phyloP scores from a whole-genome alignment of 2,329 filamentous ascomycete species.

The Cordyceps fumosorosea region DNA sequence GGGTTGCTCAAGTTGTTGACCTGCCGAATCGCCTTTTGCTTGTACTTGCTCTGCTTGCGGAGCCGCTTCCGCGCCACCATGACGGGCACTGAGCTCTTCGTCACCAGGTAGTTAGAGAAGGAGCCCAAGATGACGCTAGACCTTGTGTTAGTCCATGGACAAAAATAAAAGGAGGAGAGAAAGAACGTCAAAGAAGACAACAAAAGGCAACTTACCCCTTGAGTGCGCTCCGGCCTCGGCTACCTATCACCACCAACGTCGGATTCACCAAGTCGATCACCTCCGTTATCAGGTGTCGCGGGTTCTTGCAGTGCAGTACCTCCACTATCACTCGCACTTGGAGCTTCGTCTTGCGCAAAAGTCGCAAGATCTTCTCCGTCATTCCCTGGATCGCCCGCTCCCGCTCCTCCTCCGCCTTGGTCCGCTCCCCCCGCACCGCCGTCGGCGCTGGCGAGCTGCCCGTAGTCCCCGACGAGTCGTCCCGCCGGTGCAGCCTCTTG shows the following conservation, averaged over 20 bases:
- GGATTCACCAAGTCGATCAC: constrained; percentile 91
- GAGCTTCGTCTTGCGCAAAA: constrained; percentile 83
- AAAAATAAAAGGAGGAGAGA: neutral
- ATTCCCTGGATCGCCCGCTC: constrained; percentile 76
- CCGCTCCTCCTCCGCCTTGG: constrained; percentile 69
- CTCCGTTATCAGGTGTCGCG: constrained; percentile 92
- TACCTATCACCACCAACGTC: constrained; percentile 88
- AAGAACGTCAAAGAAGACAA: neutral
- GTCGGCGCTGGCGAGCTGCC: constrained; percentile 42
- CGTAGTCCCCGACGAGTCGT: constrained; percentile 25
- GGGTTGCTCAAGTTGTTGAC: constrained; percentile 77
- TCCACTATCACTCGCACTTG: constrained; percentile 93
- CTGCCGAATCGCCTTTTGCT: constrained; percentile 59
- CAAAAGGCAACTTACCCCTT: constrained; percentile 65
- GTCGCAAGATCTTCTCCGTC: constrained; percentile 73
- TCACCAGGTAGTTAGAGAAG: constrained; percentile 95
- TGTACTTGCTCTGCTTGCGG: constrained; percentile 78
- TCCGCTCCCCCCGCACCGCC: constrained; percentile 40
- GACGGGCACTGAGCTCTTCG: constrained; percentile 91
- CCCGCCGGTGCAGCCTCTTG: constrained; percentile 23
- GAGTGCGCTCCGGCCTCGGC: constrained; percentile 80
- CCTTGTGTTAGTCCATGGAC: neutral
- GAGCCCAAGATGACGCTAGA: constrained; percentile 83
- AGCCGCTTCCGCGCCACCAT: constrained; percentile 95
- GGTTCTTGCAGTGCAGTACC: constrained; percentile 96